Percentiles rank a stretch among this genome's conserved stretches.
phyloP scores from a whole-genome alignment of 176 grass and related monocot species.

The Raddia guianensis region DNA sequence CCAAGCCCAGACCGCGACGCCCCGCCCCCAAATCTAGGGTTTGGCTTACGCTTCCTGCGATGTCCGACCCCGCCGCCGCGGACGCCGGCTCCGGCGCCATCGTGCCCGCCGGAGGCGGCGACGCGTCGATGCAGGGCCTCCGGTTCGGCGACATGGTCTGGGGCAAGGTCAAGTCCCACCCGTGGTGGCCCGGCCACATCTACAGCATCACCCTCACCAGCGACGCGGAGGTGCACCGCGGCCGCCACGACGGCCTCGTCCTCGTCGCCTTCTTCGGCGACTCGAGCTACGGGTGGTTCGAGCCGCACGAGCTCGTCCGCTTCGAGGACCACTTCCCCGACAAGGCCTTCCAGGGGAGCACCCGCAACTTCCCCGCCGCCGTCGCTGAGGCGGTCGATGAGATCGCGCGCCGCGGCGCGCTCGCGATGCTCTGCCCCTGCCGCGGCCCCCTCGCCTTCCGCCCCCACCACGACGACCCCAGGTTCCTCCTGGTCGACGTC shows the following conservation, averaged over 20 bases:
- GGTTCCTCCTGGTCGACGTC: constrained; percentile 68
- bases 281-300: constrained; percentile 96
- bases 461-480: constrained; percentile 34
- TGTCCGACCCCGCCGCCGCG: constrained; percentile 44
- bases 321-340: constrained; percentile 68
- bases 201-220: constrained; percentile 70
- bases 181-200: constrained; percentile 95
- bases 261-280: constrained; percentile 98
- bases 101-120: constrained; percentile 17
- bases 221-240: constrained; percentile 48
- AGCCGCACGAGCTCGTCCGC: constrained; percentile 73
- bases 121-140: constrained; percentile 13
- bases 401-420: constrained; percentile 61
- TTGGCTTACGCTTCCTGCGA: constrained; percentile 42
- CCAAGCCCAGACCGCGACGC: constrained; percentile 16
- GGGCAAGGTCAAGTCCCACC: constrained; percentile 99
- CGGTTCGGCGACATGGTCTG: constrained; percentile 88
- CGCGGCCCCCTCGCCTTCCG: constrained; percentile 44
- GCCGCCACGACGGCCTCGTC: constrained; percentile 58
- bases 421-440: constrained; percentile 77
- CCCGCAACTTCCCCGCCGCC: constrained; percentile 61
- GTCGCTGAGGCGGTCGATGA: constrained; percentile 88
- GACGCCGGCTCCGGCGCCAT: constrained; percentile 13
- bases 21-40: constrained; percentile 45
- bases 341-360: constrained; percentile 53